Conservation (phyloP, 1,139 yeast species). For the Pichia terricola region DNA sequence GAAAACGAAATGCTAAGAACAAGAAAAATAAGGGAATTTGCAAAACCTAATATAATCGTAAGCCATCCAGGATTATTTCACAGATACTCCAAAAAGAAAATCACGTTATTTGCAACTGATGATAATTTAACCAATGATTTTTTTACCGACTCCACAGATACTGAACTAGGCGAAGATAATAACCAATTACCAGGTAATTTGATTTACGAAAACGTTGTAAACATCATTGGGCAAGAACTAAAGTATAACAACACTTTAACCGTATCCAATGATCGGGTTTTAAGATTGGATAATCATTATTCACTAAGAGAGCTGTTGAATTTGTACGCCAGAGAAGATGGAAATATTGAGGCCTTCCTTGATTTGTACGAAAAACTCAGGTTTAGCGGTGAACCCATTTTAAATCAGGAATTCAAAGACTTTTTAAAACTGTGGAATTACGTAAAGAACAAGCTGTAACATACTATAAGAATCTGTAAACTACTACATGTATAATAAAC, state of each 20-base stretch:
- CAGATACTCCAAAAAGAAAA: conserved; percentile 25
- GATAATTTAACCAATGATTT: too few relatives aligned
- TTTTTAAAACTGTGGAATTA: conserved; percentile 37
- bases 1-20: conserved; percentile 36
- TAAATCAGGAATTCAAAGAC: conserved; percentile 48
- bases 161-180: conserved; percentile 8
- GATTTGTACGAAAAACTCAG: conserved; percentile 60
- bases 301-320: conserved; percentile 39
- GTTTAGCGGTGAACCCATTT: conserved; percentile 55
- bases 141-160: conserved; percentile 19
- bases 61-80: conserved; percentile 60
- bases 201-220: conserved; percentile 55
- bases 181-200: conserved; percentile 42
- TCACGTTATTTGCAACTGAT: neutral
- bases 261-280: conserved; percentile 29
- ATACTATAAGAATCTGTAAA: neutral
- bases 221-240: conserved; percentile 45
- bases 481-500: neutral
- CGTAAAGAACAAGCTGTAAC: conserved; percentile 11
- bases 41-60: conserved; percentile 41
- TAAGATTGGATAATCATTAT: conserved; percentile 32
- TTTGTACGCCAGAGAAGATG: conserved; percentile 16
- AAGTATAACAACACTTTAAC: conserved; percentile 32
- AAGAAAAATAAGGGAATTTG: conserved; percentile 37
- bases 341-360: conserved; percentile 31